A percentile compares a stretch with the other conserved stretches of the same genome.
phyloP scores from a whole-genome alignment of 768 basidiomycete species.

The Scleroderma citrinum region DNA sequence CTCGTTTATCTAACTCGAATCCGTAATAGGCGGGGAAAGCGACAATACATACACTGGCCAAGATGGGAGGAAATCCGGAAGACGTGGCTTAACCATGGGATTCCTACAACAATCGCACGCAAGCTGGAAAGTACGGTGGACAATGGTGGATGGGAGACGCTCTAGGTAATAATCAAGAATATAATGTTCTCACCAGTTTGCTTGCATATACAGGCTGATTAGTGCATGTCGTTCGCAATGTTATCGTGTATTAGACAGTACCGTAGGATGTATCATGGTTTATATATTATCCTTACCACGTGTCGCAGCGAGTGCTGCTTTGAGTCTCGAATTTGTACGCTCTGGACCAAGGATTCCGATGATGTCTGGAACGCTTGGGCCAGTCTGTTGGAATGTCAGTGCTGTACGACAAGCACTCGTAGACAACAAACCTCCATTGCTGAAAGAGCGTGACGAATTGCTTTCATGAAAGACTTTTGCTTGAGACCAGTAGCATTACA shows the following conservation, averaged over 20 bases:
- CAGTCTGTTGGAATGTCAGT: conserved; percentile 25
- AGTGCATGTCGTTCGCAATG: too few relatives aligned
- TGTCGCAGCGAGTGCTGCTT: conserved; percentile 3
- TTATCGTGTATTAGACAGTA: background rate
- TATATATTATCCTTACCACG: background rate
- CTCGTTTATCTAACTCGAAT: background rate
- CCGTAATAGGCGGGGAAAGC: conserved; percentile 65
- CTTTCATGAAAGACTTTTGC: conserved; percentile 59
- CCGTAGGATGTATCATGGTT: background rate
- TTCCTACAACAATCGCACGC: conserved; percentile 85
- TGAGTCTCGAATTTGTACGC: conserved; percentile 16
- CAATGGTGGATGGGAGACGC: conserved; percentile 89
- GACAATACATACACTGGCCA: conserved; percentile 79
- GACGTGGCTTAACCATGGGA: conserved; percentile 84
- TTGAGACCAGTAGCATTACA: conserved; percentile 35
- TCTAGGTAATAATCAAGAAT: conserved; percentile 35
- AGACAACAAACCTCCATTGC: conserved; percentile 65
- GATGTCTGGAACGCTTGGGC: conserved; percentile 37
- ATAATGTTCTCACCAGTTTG: background rate
- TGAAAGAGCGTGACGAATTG: conserved; percentile 71
- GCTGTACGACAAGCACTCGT: background rate
- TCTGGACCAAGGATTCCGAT: conserved; percentile 34
- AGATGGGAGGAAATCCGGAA: conserved; percentile 91
- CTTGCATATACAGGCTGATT: background rate
- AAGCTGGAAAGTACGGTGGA: conserved; percentile 84